These are phyloP conservation scores for Lactarius pseudohatsudake DNA, from an alignment of 768 basidiomycete species.

Conservation along the genomic window DNA sequence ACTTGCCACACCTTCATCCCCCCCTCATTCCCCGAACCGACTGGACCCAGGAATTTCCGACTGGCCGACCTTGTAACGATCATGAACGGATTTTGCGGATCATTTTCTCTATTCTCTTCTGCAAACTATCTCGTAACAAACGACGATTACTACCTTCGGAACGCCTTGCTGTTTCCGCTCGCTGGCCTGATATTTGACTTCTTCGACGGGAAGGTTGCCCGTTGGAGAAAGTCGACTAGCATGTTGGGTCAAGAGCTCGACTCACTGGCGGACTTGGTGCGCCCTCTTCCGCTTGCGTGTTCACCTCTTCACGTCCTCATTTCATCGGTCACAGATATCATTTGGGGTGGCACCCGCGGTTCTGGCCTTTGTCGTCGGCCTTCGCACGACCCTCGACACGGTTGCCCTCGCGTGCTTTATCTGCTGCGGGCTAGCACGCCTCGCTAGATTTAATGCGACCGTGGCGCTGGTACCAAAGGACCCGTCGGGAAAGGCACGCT, in stretches of 20 bases:
- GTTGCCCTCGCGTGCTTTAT: slow-evolving; percentile 86
- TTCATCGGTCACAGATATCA: slow-evolving; percentile 63
- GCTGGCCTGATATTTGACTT: slow-evolving; percentile 98
- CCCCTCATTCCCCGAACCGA: slow-evolving; percentile 3
- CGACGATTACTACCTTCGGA: slow-evolving; percentile 78
- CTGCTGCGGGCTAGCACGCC: slow-evolving; percentile 93
- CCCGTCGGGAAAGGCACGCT: slow-evolving; percentile 79
- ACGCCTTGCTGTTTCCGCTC: slow-evolving; percentile 84
- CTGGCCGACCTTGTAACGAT: slow-evolving; percentile 98
- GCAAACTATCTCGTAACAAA: slow-evolving; percentile 83
- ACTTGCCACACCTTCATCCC: slow-evolving; percentile 11
- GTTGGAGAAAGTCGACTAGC: slow-evolving; percentile 94
- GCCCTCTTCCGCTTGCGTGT: slow-evolving; percentile 33
- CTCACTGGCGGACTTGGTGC: slow-evolving; percentile 90
- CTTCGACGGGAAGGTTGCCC: slow-evolving; percentile 94
- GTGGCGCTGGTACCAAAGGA: slow-evolving; percentile 93
- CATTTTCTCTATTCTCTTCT: slow-evolving; percentile 91
- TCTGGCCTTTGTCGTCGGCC: slow-evolving; percentile 85
- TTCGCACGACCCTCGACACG: slow-evolving; percentile 89
- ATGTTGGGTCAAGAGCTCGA: slow-evolving; percentile 98
- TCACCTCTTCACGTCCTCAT: slow-evolving; percentile 11
- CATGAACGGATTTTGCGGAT: slow-evolving; percentile 98
- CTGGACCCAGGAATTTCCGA: slow-evolving; percentile 80
- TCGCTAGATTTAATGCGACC: slow-evolving; percentile 98
- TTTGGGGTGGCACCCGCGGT: slow-evolving; percentile 98